A percentile compares a stretch with the other conserved stretches of the same genome.
phyloP scores from a whole-genome alignment of 75 land plant genomes.

The Cryptomeria japonica region DNA sequence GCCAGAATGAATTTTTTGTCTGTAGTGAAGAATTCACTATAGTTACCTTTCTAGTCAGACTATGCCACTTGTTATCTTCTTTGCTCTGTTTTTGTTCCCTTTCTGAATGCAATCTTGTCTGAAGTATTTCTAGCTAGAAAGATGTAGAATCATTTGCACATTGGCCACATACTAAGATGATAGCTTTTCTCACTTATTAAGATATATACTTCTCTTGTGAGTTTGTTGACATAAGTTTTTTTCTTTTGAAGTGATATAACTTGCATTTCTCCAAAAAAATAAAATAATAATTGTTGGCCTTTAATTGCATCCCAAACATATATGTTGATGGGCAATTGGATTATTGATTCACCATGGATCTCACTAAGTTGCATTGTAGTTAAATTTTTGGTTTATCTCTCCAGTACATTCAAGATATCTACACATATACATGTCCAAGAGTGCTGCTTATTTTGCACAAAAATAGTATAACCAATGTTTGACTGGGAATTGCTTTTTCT shows the following conservation, averaged over 20 bases:
- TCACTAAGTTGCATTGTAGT: neutral
- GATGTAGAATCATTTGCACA: too few species aligned
- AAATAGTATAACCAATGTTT: conserved; percentile 1
- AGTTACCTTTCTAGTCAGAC: too few species aligned
- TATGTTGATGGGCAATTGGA: neutral
- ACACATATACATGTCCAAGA: neutral
- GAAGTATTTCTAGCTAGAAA: too few species aligned
- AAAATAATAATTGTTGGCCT: neutral
- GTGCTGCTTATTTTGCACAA: neutral
- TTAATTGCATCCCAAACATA: neutral
- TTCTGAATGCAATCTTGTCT: too few species aligned
- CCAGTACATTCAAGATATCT: neutral
- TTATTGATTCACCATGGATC: neutral
- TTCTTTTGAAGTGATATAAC: neutral
- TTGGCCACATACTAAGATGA: neutral
- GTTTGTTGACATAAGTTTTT: neutral
- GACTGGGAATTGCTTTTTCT: neutral
- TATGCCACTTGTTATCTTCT: too few species aligned
- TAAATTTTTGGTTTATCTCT: neutral
- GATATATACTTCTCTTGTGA: neutral
- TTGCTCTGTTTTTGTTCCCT: too few species aligned
- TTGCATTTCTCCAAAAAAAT: neutral
- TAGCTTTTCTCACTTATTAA: neutral
- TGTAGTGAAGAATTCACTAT: too few species aligned
- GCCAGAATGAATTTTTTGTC: too few species aligned